Conservation (phyloP, 192 early-diverging fungal species). For the Dispira parvispora region DNA sequence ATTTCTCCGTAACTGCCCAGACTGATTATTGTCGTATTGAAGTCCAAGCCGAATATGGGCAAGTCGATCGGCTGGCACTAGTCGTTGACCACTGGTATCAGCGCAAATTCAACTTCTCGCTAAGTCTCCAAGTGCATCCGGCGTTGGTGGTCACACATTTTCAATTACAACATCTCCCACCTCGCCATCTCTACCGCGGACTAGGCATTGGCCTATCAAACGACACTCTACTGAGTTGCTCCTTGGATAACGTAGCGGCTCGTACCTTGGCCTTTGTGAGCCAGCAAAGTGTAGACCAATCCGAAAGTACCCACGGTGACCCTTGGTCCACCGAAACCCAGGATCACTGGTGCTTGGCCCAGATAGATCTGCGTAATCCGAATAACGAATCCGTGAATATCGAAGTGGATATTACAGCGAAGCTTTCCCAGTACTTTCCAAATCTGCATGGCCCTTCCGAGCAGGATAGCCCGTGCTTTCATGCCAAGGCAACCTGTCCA, state of each 20-base stretch:
- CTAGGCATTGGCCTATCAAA: neutral
- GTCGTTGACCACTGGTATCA: neutral
- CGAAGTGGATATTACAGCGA: neutral
- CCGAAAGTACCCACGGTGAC: neutral
- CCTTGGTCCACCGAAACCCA: neutral
- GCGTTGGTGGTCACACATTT: too few species aligned
- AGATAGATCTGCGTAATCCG: neutral
- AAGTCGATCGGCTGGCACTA: neutral
- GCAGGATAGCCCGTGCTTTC: neutral
- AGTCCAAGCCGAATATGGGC: neutral
- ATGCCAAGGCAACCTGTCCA: neutral
- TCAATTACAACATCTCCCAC: too few species aligned
- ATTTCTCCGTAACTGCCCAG: neutral
- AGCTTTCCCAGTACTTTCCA: neutral
- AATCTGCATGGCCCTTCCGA: neutral
- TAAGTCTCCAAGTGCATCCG: neutral
- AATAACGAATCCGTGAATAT: neutral
- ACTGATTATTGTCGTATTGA: neutral
- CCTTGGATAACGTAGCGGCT: neutral
- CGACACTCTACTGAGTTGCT: neutral
- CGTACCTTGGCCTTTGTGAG: neutral
- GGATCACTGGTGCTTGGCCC: neutral
- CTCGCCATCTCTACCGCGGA: neutral
- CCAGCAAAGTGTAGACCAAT: neutral
- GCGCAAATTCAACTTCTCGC: neutral